A percentile compares a stretch with the other conserved stretches of the same genome.
These are phyloP conservation scores for Podila minutissima DNA, from an alignment of 192 early-diverging fungal species.

Conservation along the genomic window DNA sequence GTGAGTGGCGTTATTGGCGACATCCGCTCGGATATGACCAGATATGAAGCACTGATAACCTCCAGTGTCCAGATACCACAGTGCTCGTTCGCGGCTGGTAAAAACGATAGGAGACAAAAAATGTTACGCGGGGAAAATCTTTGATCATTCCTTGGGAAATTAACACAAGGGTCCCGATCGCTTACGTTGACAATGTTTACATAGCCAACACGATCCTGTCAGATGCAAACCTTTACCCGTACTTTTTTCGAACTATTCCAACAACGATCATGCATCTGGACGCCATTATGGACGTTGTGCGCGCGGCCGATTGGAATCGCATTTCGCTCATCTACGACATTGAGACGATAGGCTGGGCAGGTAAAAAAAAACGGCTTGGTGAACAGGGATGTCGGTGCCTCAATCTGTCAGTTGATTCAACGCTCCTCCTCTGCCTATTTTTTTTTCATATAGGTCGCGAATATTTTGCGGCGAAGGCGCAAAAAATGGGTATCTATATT, in stretches of 20 bases:
- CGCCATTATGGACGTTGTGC: conserved; percentile 45
- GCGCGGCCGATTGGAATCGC: conserved; percentile 49
- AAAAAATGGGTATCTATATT: conserved; percentile 18
- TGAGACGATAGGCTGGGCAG: conserved; percentile 52
- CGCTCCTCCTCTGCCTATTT: not conserved
- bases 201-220: conserved; percentile 47
- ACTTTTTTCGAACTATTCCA: conserved; percentile 60
- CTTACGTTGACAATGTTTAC: too few species aligned
- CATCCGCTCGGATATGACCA: conserved; percentile 53
- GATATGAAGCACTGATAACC: conserved; percentile 57
- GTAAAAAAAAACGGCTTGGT: conserved; percentile 24
- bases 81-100: conserved; percentile 57
- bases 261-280: conserved; percentile 52
- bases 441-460: conserved; percentile 7
- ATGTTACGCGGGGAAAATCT: too few species aligned
- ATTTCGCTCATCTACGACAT: conserved; percentile 52
- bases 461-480: conserved; percentile 4
- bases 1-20: conserved; percentile 61
- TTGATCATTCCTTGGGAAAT: not conserved
- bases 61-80: conserved; percentile 55
- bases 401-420: not conserved
- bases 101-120: not conserved
- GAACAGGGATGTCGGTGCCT: not conserved
- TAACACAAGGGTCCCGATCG: not conserved
- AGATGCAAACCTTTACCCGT: conserved; percentile 43